Evolutionary conservation across 1,284 basidiomycete genomes (phyloP).

Genomic region (Veloboletus limbatus): DNA sequence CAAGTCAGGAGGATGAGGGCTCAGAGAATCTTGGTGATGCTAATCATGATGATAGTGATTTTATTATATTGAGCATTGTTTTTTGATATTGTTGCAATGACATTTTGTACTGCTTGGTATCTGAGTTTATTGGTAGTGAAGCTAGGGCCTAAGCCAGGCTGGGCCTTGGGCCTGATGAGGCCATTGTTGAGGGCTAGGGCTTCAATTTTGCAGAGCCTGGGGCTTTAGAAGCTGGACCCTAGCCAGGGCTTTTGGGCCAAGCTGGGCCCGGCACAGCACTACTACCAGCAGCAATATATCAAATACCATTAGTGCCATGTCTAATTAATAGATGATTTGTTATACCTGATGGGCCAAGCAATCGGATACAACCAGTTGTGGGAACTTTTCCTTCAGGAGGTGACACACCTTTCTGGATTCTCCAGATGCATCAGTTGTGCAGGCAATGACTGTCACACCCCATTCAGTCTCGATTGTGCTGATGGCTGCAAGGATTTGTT

Average conservation of each 20-base stretch:
- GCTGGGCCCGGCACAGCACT: not conserved
- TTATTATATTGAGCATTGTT: not conserved
- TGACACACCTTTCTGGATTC: not conserved
- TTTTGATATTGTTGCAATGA: not conserved
- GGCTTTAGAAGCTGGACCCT: not conserved
- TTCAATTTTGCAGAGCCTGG: too few species aligned
- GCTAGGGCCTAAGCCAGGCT: not conserved
- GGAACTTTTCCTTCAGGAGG: not conserved
- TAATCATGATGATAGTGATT: not conserved
- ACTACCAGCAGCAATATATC: too few species aligned
- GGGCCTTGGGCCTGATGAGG: not conserved
- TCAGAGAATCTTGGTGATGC: too few species aligned
- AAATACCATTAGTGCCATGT: too few species aligned
- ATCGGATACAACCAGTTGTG: slow-evolving; percentile 8
- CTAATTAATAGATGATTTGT: too few species aligned
- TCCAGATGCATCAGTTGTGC: slow-evolving; percentile 1
- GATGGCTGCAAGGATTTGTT: slow-evolving; percentile 4
- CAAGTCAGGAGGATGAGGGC: too few species aligned
- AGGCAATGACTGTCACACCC: slow-evolving; percentile 7
- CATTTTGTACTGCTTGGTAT: too few species aligned
- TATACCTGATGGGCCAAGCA: slow-evolving; percentile 14
- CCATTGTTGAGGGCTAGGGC: too few species aligned
- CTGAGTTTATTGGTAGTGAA: too few species aligned
- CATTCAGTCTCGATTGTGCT: slow-evolving; percentile 1
- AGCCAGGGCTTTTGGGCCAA: not conserved